Evolutionary conservation across 176 grass and related monocot species (phyloP), one percentile per base, ranked within the genome.

Genomic region (Coix lacrymajobi): DNA sequence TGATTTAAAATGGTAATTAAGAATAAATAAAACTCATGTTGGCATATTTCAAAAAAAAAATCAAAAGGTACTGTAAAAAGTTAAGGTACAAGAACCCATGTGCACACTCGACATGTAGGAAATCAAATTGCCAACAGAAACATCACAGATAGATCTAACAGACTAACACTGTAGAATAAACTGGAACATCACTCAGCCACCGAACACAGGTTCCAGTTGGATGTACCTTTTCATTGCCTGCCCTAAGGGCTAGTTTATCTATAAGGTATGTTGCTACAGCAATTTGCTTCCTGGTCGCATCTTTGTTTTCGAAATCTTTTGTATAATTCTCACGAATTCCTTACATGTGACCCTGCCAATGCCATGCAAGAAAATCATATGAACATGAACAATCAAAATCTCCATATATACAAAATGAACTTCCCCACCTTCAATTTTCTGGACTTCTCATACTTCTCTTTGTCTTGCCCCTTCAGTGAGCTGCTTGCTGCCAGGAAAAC

Each of bases 211-310:
- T 52, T 82, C 38, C 39, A 71, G 69, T 62, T 76, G 61, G 63
- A 69, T 14, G 48, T 90, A 98, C 96, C 96, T 98, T 98, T 90
- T 98, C 96, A 88, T 95, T 98, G 85, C 96, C 92, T 38, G 96
- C 91, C 67, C 92, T 93, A 81, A 95, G 96, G 52, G 96, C 92
- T 73, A 98, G 83, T 75, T 95, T 98, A 92, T 95, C 96, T 73
- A 98, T 98, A 86, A 95, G 90, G 70, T 98, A 98, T 37, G 92
- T 98, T 3, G 92, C 92, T 82, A 98, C 96, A 20, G 96, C 92
- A 76, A 98, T 93, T 89, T 98, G 96, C 63, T 82, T 92, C 56
- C 67, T 93, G 0, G 82, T 25, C 12, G 12, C 3, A 91, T 98
- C 92, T 88, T 88, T 95, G 78, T 79, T 91, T 41, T 4, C 84